Percentiles rank a stretch among this genome's conserved stretches.
Evolutionary conservation across 129 eudicot genomes (phyloP).

Genomic region (Tagetes erecta): DNA sequence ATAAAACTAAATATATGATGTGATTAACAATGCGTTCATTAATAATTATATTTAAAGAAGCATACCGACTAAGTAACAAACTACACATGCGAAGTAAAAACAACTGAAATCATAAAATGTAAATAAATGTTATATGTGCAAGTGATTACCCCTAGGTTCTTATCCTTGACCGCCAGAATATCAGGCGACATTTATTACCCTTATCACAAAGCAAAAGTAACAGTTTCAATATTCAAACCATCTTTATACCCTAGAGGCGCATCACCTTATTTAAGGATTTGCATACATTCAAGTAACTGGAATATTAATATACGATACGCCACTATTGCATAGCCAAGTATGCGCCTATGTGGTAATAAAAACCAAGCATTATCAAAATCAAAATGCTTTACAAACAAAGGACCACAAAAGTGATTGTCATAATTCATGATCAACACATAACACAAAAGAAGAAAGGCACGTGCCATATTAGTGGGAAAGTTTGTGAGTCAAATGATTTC

Average conservation of each 20-base stretch:
- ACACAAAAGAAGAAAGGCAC: not conserved
- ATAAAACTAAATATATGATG: not conserved
- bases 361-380: too few species aligned
- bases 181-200: not conserved
- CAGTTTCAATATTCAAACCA: not conserved
- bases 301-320: constrained; percentile 2
- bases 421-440: constrained; percentile 1
- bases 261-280: constrained; percentile 3
- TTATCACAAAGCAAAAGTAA: not conserved
- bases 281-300: not conserved
- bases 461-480: not conserved
- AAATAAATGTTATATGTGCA: not conserved
- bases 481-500: not conserved
- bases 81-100: not conserved
- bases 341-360: too few species aligned
- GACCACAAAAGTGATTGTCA: not conserved
- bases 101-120: not conserved
- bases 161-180: not conserved
- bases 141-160: not conserved
- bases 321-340: not conserved
- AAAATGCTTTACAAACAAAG: not conserved
- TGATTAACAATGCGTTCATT: not conserved
- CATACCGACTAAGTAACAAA: constrained; percentile 1
- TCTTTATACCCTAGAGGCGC: not conserved
- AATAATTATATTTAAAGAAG: constrained; percentile 1